Conservation (phyloP, 257 asterid species). For the Haberlea rhodopensis region DNA sequence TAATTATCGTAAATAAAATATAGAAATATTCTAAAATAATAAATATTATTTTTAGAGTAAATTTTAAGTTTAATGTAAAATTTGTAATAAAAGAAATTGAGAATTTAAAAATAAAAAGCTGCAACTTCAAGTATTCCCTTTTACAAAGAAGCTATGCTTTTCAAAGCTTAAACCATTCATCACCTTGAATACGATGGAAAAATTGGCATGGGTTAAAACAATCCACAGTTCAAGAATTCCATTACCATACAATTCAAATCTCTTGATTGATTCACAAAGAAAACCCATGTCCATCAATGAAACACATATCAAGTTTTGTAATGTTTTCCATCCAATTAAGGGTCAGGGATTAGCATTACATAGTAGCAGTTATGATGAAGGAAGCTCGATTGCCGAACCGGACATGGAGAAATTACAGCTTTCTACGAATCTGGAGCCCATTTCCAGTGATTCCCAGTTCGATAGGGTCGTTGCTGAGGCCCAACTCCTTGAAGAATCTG, state of each 20-base stretch:
- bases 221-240: constrained; percentile 27
- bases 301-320: constrained; percentile 17
- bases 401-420: constrained; percentile 48
- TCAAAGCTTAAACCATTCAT: neutral
- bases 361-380: constrained; percentile 31
- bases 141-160: too few species aligned
- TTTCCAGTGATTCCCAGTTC: constrained; percentile 67
- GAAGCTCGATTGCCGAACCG: constrained; percentile 40
- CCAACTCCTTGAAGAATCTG: constrained; percentile 55
- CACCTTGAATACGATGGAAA: constrained; percentile 31
- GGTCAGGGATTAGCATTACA: constrained; percentile 25
- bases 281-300: constrained; percentile 15
- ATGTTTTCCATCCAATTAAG: constrained; percentile 15
- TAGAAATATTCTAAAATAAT: too few species aligned
- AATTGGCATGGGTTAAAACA: constrained; percentile 32
- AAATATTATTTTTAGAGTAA: too few species aligned
- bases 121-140: too few species aligned
- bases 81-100: too few species aligned
- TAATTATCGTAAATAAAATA: too few species aligned
- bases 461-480: constrained; percentile 64
- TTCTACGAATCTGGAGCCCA: constrained; percentile 50
- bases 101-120: too few species aligned
- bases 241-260: constrained; percentile 6
- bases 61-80: too few species aligned
- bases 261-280: constrained; percentile 21